Evolutionary conservation across 768 basidiomycete species (phyloP), one percentile per base, ranked within the genome.

Genomic region (Holtermanniella nyarrowii): DNA sequence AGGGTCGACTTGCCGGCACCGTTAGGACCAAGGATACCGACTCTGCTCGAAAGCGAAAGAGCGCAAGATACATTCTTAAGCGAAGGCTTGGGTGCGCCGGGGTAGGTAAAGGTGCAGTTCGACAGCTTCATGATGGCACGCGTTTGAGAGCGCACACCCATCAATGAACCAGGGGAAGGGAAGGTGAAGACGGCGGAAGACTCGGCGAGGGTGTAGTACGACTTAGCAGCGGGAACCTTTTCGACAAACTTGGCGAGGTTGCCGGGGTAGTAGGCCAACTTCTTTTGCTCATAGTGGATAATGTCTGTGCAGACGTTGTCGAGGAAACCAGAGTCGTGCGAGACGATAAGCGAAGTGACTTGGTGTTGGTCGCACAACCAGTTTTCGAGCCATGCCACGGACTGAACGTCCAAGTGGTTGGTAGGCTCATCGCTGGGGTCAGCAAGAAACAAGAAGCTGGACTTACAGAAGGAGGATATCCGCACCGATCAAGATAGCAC

Each of bases 311-410:
- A 91, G 49, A 95, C 82, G 73, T 85, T 83, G 75, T 96, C 91
- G 63, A 97, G 77, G 76, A 97, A 97, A 53, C 88, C 84, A 61
- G 89, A 91, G 76, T 97, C 93, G 77, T 97, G 93, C 74, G 88
- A 91, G 71, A 97, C 77, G 65, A 95, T 88, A 58, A 97, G 75
- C 72, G 85, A 89, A 40, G 91, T 96, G 54, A 95, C 79, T 57
- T 87, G 80, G 53, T 76, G 83, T 62, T 93, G 84, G 5, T 82
- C 76, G 51, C 79, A 79, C 26, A 97, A 79, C 75, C 88, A 97
- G 52, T 86, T 73, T 71, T 95, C 87, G 26, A 97, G 76, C 93
- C 93, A 97, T 59, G 80, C 74, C 46, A 97, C 90, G 49, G 90
- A 93, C 44, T 79, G 77, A 41, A 74, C 74, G 54, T 77, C 76